Evolutionary conservation across 768 basidiomycete genomes (phyloP), one percentile per base, ranked within the genome.

Genomic region (Russula dissimulans): DNA sequence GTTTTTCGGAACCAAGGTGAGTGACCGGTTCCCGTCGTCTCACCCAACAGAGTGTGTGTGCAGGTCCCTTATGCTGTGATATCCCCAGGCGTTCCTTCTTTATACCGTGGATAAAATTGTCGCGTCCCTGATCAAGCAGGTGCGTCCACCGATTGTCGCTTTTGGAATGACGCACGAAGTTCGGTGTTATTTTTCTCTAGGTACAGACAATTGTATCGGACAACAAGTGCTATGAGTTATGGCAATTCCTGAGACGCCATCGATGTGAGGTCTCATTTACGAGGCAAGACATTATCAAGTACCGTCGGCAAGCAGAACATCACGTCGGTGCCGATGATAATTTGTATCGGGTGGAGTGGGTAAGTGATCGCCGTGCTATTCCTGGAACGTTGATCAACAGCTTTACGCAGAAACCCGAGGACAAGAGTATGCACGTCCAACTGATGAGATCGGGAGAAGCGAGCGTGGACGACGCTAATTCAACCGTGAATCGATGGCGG

Each of bases 21-120:
- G 67, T 57, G 38, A 45, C 4, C 63, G 78, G 22, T 55, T 50
- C 44, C 15, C 43, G 62, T 42, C 45, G n/a, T 18, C 43, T 18
- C 43, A 10, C 11, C 11, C 36, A 38, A 2, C 49, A 12, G 10
- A 11, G 5, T n/a, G 18, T 31, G 14, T 15, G 34, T 18, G 17
- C 48, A 15, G 29, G 34, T 49, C 36, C 32, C 43, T 36, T 42
- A 71, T 71, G 71, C 73, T 77, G 66, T 10, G 69, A 67, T 31
- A 3, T 11, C 4, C 17, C 65, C 76, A 95, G 85, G 94, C 92
- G 4, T 97, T 92, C 74, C 81, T 86, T 56, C 74, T 95, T 65
- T 98, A 95, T 73, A 97, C 97, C 1, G 71, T 99, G 68, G 97
- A 99, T 78, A 93, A 95, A 73, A 75, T 97, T 48, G 85, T 98